Evolutionary conservation across 2,329 filamentous ascomycete genomes (phyloP), one percentile per base, ranked within the genome.

Genomic region (Cytospora piceae): DNA sequence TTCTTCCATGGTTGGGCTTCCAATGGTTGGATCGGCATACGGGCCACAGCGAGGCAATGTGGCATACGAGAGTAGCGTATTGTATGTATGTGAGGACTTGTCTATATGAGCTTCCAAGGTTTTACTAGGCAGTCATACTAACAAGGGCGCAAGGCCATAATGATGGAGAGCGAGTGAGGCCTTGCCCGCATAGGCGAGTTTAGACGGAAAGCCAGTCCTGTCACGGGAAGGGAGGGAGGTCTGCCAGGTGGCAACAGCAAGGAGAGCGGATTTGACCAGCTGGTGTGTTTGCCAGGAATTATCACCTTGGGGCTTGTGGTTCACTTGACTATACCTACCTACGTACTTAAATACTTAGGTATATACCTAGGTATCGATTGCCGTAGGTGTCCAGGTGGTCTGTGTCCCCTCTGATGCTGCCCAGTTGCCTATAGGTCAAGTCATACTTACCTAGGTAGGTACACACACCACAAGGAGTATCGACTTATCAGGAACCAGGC

Each of bases 401-500:
- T 42, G 22, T 32, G 24, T 20, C 12, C 55, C 17, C 5, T 42
- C 24, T 29, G 14, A 17, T 29, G 11, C 27, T 29, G 27, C 27
- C 27, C 27, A 34, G 37, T 11, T 59, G 37, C n/a, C 31, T 51
- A 17, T 29, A 37, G 34, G 34, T 15, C 27, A 29, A 29, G 27
- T 5, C 27, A 29, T 29, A 29, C 27, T 29, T 29, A 29, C 27
- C 27, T 29, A 29, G 27, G 34, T 27, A 34, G 32, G 34, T 15
- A 42, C 37, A 4, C 32, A 64, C 58, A 65, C 55, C 63, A 65
- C 60, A 20, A n/a, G 39, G 20, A 51, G 12, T 42, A 59, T 59
- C 65, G 54, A 32, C 46, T 15, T 14, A 39, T 39, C 9, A 49
- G 49, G 22, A 11, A 32, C 51, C 32, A 31, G 17, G 39, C n/a